Percentiles rank a stretch among this genome's conserved stretches.
phyloP scores from a whole-genome alignment of 1,284 basidiomycete genomes.

The Marasmius oreades region DNA sequence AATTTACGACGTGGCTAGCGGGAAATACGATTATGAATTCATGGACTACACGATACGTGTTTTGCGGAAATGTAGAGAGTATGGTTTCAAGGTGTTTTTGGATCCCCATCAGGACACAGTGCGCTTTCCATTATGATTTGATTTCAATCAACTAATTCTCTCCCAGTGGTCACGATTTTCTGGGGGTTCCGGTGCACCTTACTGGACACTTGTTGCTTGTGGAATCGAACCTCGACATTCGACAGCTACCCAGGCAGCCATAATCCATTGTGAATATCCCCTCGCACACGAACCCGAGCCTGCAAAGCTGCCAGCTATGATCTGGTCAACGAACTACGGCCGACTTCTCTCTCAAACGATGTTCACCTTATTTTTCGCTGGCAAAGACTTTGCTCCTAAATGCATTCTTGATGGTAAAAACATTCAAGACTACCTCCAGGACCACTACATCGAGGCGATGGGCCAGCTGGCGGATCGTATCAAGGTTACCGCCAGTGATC shows the following conservation, averaged over 20 bases:
- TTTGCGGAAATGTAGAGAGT: slow-evolving; percentile 86
- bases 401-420: slow-evolving; percentile 91
- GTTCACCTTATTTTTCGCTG: slow-evolving; percentile 95
- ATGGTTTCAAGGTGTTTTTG: slow-evolving; percentile 93
- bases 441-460: slow-evolving; percentile 81
- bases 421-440: slow-evolving; percentile 93
- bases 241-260: slow-evolving; percentile 81
- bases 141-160: neutral
- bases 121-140: slow-evolving; percentile 32
- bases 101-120: slow-evolving; percentile 97
- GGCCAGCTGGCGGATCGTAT: slow-evolving; percentile 76
- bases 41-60: slow-evolving; percentile 91
- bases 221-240: slow-evolving; percentile 87
- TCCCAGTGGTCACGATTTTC: slow-evolving; percentile 94
- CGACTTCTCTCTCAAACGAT: slow-evolving; percentile 86
- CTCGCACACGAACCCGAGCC: slow-evolving; percentile 62
- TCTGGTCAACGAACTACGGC: slow-evolving; percentile 96
- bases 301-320: slow-evolving; percentile 81
- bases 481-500: slow-evolving; percentile 56
- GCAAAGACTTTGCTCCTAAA: slow-evolving; percentile 84
- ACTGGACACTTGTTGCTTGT: slow-evolving; percentile 92
- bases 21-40: slow-evolving; percentile 88
- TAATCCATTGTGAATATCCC: slow-evolving; percentile 90
- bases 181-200: slow-evolving; percentile 94
- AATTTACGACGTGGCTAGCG: slow-evolving; percentile 41